A percentile compares a stretch with the other conserved stretches of the same genome.
These are phyloP conservation scores for Lumnitzera racemosa DNA, from an alignment of 345 rosid species.

Conservation along the genomic window DNA sequence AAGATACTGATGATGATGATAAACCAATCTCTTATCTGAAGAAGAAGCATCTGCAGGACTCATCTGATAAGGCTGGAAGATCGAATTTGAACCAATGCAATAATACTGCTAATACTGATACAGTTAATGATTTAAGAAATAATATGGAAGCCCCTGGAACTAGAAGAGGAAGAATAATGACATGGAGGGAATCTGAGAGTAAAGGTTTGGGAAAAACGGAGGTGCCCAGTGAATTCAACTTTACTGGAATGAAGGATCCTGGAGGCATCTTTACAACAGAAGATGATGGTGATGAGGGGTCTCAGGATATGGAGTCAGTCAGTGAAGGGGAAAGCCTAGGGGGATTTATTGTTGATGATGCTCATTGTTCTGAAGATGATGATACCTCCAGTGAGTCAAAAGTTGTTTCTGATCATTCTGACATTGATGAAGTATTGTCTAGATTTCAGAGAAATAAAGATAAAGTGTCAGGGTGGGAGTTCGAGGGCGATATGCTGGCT, in stretches of 20 bases:
- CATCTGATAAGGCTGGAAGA: constrained; percentile 3
- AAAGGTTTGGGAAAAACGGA: constrained; percentile 6
- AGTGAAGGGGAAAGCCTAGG: constrained; percentile 43
- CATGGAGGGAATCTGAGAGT: constrained; percentile 28
- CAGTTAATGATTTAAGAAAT: neutral
- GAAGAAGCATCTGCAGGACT: constrained; percentile 22
- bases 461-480: constrained; percentile 34
- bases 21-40: constrained; percentile 36
- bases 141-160: neutral
- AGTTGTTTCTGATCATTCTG: constrained; percentile 32
- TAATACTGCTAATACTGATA: constrained; percentile 1
- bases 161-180: constrained; percentile 26
- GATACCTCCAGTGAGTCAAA: constrained; percentile 10
- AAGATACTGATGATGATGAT: constrained; percentile 43
- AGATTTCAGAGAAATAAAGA: constrained; percentile 43
- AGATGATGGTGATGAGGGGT: constrained; percentile 28
- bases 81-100: constrained; percentile 8
- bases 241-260: constrained; percentile 9
- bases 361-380: constrained; percentile 18
- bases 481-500: constrained; percentile 63
- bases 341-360: constrained; percentile 44
- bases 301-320: constrained; percentile 30
- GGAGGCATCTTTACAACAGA: constrained; percentile 26
- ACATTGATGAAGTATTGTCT: constrained; percentile 31
- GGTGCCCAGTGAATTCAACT: constrained; percentile 12